Evolutionary conservation across 352 stramenopile species (phyloP).

Genomic region (Phytophthora agathidicida): DNA sequence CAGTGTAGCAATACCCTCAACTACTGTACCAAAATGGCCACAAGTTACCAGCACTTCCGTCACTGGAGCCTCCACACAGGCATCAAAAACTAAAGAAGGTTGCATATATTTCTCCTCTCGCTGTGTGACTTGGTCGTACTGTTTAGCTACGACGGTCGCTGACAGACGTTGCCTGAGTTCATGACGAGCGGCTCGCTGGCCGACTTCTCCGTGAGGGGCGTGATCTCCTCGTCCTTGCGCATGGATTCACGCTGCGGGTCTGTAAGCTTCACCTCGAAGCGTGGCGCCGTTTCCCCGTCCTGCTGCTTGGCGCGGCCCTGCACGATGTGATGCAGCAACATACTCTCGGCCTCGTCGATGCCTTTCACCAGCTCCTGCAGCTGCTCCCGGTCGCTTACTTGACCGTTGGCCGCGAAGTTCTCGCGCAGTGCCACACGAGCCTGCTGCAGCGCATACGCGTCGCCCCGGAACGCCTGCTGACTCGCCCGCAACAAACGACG

Average conservation of each 20-base stretch:
- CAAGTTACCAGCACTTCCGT: neutral
- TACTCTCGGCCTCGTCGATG: slow-evolving; percentile 82
- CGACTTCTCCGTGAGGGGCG: slow-evolving; percentile 77
- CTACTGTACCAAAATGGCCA: too few species aligned
- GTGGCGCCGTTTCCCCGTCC: slow-evolving; percentile 34
- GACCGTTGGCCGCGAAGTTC: slow-evolving; percentile 69
- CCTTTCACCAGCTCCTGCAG: slow-evolving; percentile 68
- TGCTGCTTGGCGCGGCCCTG: slow-evolving; percentile 66
- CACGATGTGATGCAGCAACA: slow-evolving; percentile 89
- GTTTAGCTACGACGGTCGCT: slow-evolving; percentile 46
- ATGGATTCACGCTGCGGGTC: slow-evolving; percentile 78
- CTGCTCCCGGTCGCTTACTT: slow-evolving; percentile 58
- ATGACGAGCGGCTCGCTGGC: slow-evolving; percentile 74
- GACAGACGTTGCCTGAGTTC: slow-evolving; percentile 81
- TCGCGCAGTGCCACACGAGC: slow-evolving; percentile 65
- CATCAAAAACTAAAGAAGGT: neutral
- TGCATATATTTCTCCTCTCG: slow-evolving; percentile 9
- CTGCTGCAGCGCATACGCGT: slow-evolving; percentile 68
- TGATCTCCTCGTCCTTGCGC: slow-evolving; percentile 87
- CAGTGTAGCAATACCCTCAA: too few species aligned
- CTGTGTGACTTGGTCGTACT: neutral
- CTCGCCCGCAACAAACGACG: slow-evolving; percentile 77
- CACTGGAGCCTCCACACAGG: neutral
- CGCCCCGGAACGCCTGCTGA: slow-evolving; percentile 72
- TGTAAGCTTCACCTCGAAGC: slow-evolving; percentile 80